phyloP scores from a whole-genome alignment of 2,329 filamentous ascomycete species.

The Ceratocystis cacaofunesta region DNA sequence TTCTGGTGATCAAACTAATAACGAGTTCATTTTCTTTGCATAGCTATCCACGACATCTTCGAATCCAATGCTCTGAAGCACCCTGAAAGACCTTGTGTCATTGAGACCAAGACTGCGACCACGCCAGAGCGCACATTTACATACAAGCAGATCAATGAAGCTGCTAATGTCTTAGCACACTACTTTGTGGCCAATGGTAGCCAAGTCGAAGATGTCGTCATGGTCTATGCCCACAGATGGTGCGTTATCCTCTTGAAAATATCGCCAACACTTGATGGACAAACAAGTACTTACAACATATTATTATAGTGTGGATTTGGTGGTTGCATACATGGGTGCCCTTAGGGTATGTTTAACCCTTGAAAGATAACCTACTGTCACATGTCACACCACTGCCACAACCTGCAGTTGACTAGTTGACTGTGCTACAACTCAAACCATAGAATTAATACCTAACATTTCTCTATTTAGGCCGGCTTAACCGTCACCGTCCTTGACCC shows the following conservation, averaged over 20 bases:
- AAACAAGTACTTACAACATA: neutral
- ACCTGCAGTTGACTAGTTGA: neutral
- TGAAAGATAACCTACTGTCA: neutral
- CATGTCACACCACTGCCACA: neutral
- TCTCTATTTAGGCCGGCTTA: conserved; percentile 34
- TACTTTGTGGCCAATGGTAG: conserved; percentile 61
- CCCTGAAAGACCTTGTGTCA: conserved; percentile 43
- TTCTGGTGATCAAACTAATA: neutral
- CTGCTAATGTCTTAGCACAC: conserved; percentile 65
- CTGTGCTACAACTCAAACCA: neutral
- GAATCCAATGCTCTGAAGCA: conserved; percentile 48
- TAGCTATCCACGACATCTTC: conserved; percentile 56
- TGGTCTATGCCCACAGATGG: conserved; percentile 75
- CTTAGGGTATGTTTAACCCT: conserved; percentile 24
- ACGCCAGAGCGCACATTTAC: conserved; percentile 52
- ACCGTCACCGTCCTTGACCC: conserved; percentile 61
- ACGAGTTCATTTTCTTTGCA: neutral
- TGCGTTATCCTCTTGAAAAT: conserved; percentile 26
- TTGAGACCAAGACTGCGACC: conserved; percentile 32
- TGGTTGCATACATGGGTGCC: conserved; percentile 62
- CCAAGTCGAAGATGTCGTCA: conserved; percentile 71
- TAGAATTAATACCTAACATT: neutral
- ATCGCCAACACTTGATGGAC: neutral
- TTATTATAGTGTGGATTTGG: conserved; percentile 38
- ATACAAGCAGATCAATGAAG: conserved; percentile 75